Evolutionary conservation across 2,329 filamentous ascomycete species (phyloP).

Genomic region (Clonostachys rosea): DNA sequence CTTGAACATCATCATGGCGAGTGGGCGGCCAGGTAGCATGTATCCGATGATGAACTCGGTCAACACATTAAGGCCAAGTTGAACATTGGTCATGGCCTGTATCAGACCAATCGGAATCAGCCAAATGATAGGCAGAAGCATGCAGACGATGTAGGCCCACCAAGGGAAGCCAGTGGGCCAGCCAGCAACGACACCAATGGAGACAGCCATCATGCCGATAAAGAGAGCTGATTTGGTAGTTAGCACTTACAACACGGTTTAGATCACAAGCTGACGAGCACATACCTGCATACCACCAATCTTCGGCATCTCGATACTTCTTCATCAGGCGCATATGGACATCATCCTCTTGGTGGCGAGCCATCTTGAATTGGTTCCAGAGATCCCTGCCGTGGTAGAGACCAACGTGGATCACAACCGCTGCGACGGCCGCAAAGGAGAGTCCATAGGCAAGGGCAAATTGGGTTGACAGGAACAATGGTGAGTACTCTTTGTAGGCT

Average conservation of each 20-base stretch:
- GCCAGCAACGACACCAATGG: constrained; percentile 47
- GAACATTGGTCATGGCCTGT: constrained; percentile 57
- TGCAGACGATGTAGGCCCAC: constrained; percentile 53
- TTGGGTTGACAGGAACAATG: constrained; percentile 59
- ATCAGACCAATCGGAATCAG: constrained; percentile 57
- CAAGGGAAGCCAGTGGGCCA: constrained; percentile 55
- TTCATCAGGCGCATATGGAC: constrained; percentile 58
- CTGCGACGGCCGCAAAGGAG: constrained; percentile 62
- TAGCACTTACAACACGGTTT: constrained; percentile 8
- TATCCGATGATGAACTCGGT: constrained; percentile 73
- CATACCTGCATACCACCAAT: constrained; percentile 55
- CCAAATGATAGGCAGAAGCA: constrained; percentile 53
- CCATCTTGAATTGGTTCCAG: constrained; percentile 48
- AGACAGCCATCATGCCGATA: constrained; percentile 46
- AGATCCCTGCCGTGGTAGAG: constrained; percentile 53
- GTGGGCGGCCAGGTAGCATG: constrained; percentile 64
- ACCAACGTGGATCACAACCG: constrained; percentile 51
- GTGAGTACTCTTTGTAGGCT: constrained; percentile 60
- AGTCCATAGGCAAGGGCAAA: constrained; percentile 58
- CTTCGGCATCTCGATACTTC: constrained; percentile 53
- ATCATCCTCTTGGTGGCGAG: constrained; percentile 51
- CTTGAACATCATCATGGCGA: constrained; percentile 77
- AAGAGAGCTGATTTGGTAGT: constrained; percentile 31
- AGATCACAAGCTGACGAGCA: constrained; percentile 10
- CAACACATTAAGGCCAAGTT: constrained; percentile 64